Percentiles rank a stretch among this genome's conserved stretches.
Conservation (phyloP, 176 grass and related monocot species). For the Zoysia pacifica region DNA sequence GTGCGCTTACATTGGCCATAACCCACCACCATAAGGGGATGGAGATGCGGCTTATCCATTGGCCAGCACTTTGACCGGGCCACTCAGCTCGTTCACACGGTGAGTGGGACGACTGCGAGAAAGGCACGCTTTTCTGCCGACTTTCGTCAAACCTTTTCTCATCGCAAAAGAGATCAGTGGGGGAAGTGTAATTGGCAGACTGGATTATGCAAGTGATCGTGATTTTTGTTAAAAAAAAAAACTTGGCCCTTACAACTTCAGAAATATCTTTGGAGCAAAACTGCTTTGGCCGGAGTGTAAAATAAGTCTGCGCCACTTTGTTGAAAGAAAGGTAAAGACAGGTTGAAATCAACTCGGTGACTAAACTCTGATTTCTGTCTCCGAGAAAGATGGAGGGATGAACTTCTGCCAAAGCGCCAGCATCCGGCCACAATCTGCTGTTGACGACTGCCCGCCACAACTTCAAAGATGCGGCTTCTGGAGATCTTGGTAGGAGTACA, state of each 20-base stretch:
- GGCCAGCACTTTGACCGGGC: slow-evolving; percentile 33
- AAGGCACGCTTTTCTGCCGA: neutral
- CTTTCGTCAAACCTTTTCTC: slow-evolving; percentile 19
- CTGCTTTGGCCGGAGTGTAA: neutral
- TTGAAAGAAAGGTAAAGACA: neutral
- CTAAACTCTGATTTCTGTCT: slow-evolving; percentile 1
- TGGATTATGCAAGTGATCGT: neutral
- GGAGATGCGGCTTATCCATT: neutral
- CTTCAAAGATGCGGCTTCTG: slow-evolving; percentile 18
- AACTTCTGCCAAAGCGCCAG: too few relatives aligned
- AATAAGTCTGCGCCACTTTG: slow-evolving; percentile 11
- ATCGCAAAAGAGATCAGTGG: neutral
- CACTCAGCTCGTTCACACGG: slow-evolving; percentile 33
- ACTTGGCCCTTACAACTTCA: too few relatives aligned
- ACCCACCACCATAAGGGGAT: neutral
- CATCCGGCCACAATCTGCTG: neutral
- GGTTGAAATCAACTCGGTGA: neutral
- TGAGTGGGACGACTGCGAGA: slow-evolving; percentile 7
- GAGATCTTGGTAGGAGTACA: neutral
- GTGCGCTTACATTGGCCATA: slow-evolving; percentile 37
- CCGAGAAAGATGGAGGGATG: neutral
- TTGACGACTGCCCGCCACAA: neutral
- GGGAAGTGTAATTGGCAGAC: neutral
- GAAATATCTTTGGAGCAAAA: neutral
- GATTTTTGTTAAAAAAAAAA: too few relatives aligned